A percentile compares a stretch with the other conserved stretches of the same genome.
Conservation (phyloP, 208 protist species). For the Wallacemonas collosoma region DNA sequence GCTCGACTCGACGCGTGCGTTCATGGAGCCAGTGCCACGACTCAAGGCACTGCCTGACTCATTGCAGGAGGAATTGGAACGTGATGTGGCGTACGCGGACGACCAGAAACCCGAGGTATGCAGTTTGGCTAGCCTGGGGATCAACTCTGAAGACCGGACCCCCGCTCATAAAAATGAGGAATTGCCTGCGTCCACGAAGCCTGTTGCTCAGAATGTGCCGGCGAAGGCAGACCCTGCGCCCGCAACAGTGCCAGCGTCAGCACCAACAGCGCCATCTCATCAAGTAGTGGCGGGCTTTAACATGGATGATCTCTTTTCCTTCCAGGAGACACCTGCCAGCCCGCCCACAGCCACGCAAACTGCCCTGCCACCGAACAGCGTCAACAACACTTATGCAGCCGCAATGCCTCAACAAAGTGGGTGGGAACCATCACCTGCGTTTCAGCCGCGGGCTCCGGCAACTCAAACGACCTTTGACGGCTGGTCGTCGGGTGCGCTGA, state of each 20-base stretch:
- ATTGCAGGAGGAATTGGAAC: slow-evolving; percentile 42
- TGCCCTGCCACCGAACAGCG: neutral
- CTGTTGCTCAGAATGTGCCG: neutral
- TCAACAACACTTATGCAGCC: neutral
- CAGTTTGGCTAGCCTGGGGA: slow-evolving; percentile 60
- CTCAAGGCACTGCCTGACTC: slow-evolving; percentile 56
- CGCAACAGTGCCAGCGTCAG: neutral
- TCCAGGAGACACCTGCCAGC: slow-evolving; percentile 1
- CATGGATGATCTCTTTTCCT: slow-evolving; percentile 49
- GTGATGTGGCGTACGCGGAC: slow-evolving; percentile 38
- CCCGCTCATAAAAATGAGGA: slow-evolving; percentile 8
- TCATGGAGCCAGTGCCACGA: slow-evolving; percentile 48
- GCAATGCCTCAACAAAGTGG: neutral
- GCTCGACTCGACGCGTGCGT: slow-evolving; percentile 45
- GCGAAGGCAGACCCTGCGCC: slow-evolving; percentile 11
- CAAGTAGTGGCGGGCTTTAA: slow-evolving; percentile 21
- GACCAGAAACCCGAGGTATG: slow-evolving; percentile 32
- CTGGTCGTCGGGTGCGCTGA: no score
- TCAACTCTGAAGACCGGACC: slow-evolving; percentile 19
- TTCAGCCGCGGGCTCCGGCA: neutral
- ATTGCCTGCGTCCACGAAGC: neutral
- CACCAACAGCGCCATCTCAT: neutral
- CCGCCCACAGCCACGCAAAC: neutral
- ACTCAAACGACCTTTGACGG: neutral
- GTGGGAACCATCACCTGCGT: neutral